Percentiles rank a stretch among this genome's conserved stretches.
These are phyloP conservation scores for Dioszegia hungarica DNA, from an alignment of 768 basidiomycete species.

Conservation along the genomic window DNA sequence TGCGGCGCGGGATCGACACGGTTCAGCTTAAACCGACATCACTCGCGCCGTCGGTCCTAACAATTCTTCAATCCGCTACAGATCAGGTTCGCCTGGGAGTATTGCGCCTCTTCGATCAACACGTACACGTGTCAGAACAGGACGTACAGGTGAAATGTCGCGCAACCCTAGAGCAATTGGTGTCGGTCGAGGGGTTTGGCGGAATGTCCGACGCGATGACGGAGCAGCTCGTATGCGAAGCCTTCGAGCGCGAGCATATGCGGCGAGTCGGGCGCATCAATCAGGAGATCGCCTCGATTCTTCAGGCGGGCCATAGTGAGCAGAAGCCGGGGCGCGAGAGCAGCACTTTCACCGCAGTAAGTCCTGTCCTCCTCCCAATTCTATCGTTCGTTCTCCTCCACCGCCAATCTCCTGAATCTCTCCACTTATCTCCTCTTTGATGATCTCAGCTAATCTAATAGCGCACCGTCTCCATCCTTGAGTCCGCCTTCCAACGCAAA, in stretches of 20 bases:
- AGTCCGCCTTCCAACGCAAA: constrained; percentile 20
- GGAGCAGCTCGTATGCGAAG: not conserved
- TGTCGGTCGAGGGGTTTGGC: not conserved
- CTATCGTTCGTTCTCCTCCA: not conserved
- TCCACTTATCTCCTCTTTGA: not conserved
- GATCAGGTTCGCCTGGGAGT: no score
- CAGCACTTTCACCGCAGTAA: not conserved
- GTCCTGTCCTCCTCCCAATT: not conserved
- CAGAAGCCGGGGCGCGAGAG: not conserved
- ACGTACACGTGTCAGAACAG: not conserved
- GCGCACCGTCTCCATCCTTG: constrained; percentile 11
- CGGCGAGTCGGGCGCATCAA: not conserved
- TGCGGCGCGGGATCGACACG: no score
- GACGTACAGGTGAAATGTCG: not conserved
- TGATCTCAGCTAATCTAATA: not conserved
- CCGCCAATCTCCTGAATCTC: not conserved
- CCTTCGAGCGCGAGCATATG: not conserved
- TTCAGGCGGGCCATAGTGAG: no score
- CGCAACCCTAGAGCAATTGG: not conserved
- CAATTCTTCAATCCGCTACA: no score
- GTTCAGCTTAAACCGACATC: no score
- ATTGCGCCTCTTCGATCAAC: not conserved
- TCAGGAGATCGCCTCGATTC: no score
- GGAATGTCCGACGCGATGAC: not conserved
- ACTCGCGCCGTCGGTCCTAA: no score